Evolutionary conservation across 2,329 filamentous ascomycete species (phyloP).

Genomic region (Cryphonectria carpinicola): DNA sequence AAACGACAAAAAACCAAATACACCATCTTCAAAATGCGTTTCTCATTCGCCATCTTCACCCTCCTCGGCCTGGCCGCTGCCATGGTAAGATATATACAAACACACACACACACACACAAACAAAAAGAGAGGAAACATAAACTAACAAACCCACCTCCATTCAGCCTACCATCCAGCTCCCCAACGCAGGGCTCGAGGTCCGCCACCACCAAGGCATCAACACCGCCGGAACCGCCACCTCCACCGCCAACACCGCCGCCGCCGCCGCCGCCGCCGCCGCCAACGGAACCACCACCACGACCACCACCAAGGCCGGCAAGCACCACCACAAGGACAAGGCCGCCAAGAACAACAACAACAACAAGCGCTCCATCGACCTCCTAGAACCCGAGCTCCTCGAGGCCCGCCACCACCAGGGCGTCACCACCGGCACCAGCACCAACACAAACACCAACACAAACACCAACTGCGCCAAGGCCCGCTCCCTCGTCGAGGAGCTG

Average conservation of each 20-base stretch:
- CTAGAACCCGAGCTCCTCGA: slow-evolving; percentile 1
- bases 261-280: background rate
- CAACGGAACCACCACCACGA: background rate
- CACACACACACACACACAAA: background rate
- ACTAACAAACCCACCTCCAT: background rate
- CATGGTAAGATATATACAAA: background rate
- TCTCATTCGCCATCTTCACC: slow-evolving; percentile 11
- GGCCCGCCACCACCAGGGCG: slow-evolving; percentile 6
- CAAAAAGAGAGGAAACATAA: background rate
- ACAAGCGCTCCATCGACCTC: background rate
- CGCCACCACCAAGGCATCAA: slow-evolving; percentile 11
- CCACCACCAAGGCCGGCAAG: background rate
- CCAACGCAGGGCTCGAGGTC: background rate
- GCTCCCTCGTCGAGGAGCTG: slow-evolving; percentile 3
- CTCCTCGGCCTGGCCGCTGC: slow-evolving; percentile 12
- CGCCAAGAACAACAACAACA: background rate
- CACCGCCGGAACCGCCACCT: background rate
- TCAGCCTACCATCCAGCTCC: background rate
- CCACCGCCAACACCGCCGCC: too few relatives aligned
- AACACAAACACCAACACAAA: background rate
- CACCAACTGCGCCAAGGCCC: slow-evolving; percentile 5
- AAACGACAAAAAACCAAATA: background rate
- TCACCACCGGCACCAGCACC: background rate
- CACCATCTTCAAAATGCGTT: slow-evolving; percentile 13
- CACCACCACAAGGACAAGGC: slow-evolving; percentile 3